Evolutionary conservation across 805 yeast genomes (phyloP).

Genomic region (Candida quercuum): DNA sequence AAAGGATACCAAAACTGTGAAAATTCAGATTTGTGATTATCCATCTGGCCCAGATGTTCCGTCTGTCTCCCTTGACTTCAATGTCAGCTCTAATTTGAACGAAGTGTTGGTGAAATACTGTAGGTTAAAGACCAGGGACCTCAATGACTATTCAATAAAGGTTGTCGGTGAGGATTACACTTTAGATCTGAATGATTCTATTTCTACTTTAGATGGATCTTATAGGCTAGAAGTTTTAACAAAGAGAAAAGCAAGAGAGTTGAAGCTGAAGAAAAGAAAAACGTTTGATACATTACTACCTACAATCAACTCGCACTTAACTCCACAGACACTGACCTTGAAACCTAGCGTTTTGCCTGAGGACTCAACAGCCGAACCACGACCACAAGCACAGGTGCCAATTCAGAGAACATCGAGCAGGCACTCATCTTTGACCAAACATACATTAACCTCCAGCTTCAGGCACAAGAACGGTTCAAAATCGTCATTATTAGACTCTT

Average conservation of each 20-base stretch:
- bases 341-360: conserved; percentile 3
- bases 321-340: conserved; percentile 24
- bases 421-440: conserved; percentile 9
- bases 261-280: conserved; percentile 27
- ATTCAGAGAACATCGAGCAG: conserved; percentile 3
- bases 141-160: conserved; percentile 31
- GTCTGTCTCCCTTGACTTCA: no score
- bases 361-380: not conserved
- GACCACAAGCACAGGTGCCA: not conserved
- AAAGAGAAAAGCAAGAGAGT: conserved; percentile 34
- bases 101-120: conserved; percentile 32
- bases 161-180: conserved; percentile 25
- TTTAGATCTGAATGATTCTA: conserved; percentile 33
- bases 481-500: conserved; percentile 21
- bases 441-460: conserved; percentile 23
- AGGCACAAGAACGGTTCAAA: conserved; percentile 30
- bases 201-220: conserved; percentile 37
- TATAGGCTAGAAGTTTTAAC: conserved; percentile 37
- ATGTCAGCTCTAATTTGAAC: conserved; percentile 30
- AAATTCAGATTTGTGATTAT: conserved; percentile 27
- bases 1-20: conserved; percentile 24
- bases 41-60: conserved; percentile 28
- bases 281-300: conserved; percentile 22
- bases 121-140: conserved; percentile 28
- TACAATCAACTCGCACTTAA: conserved; percentile 21